A percentile compares a stretch with the other conserved stretches of the same genome.
Evolutionary conservation across 352 stramenopile species (phyloP).

Genomic region (Pythium scleroteichum): DNA sequence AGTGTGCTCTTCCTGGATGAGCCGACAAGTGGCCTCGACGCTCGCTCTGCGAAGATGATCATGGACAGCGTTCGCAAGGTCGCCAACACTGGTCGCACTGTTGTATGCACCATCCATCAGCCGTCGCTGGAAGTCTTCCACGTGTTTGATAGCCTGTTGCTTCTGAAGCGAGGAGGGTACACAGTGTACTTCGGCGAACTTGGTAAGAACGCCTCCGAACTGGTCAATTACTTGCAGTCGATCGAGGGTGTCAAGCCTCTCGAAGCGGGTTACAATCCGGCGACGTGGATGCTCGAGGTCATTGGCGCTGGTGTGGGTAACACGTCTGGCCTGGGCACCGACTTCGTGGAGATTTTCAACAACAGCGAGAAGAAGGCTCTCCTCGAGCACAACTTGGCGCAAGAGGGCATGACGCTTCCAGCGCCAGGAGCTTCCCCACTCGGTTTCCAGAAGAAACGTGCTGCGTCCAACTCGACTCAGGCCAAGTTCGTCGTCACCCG

Average conservation of each 20-base stretch:
- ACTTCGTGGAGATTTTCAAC: constrained; percentile 8
- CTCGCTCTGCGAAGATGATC: constrained; percentile 38
- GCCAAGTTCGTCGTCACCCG: not conserved
- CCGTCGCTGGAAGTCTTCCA: no score
- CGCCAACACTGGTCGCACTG: constrained; percentile 33
- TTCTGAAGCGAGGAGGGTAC: constrained; percentile 23
- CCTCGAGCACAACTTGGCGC: constrained; percentile 50
- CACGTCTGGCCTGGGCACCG: not conserved
- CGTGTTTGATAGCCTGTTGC: constrained; percentile 25
- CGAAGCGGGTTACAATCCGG: constrained; percentile 29
- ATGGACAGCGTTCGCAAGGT: constrained; percentile 76
- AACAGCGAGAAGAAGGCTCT: not conserved
- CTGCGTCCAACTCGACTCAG: not conserved
- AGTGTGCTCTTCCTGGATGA: constrained; percentile 76
- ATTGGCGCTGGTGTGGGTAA: constrained; percentile 29
- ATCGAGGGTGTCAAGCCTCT: constrained; percentile 45
- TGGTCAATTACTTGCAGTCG: constrained; percentile 45
- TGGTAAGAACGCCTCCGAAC: constrained; percentile 18
- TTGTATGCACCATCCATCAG: constrained; percentile 23
- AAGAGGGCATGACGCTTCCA: constrained; percentile 59
- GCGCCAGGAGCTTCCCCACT: not conserved
- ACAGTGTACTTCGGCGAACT: constrained; percentile 30
- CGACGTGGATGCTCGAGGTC: constrained; percentile 39
- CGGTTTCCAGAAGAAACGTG: constrained; percentile 3
- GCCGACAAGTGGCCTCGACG: constrained; percentile 81